Base-by-base conservation (phyloP, 176 grass and related monocot genomes). In the Rhynchospora breviuscula region DNA sequence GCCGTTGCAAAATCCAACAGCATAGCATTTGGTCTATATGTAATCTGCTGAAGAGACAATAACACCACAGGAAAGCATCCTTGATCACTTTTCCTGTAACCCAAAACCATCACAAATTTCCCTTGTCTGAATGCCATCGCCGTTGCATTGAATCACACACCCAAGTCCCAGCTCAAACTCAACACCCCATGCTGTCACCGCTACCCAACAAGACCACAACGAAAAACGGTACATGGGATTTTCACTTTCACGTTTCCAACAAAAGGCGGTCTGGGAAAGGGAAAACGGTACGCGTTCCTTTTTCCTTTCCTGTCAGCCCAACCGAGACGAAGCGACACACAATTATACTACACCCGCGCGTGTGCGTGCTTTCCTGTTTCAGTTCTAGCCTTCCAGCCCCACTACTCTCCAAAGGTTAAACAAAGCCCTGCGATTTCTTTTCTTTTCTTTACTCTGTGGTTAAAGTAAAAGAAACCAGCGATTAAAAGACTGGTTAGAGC, bases 261-360 rank as follows among this genome's bases (percentile, higher is more conserved):
- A 46, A 82, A 81, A 81, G 46, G 45, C 43, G n/a, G 80, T 82
- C 44, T 33, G 15, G 18, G 19, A 64, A 81, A 81, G 19, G 21
- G n/a, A 80, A 80, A 57, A 81, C 35, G 33, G 59, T 63, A 44
- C 18, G 26, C 49, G 0, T 63, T 81, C 53, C 35, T 81, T 81
- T 63, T 63, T 81, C 31, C 40, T 63, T 80, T 78, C 9, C 59
- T 63, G 56, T 81, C 60, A 62, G 48, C 10, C 44, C 2, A 43
- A 3, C 61, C 11, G 11, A 67, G 14, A 5, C 19, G 0, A 65
- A 21, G 19, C 59, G 60, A 81, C 80, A 82, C 48, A 23, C 60
- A 81, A 81, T 81, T 81, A 82, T 82, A 54, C 61, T 65, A 66
- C 40, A 82, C 40, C 63, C 46, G 46, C 21, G 80, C 61, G 80